Evolutionary conservation across 2,329 filamentous ascomycete species (phyloP).

Genomic region (Penicillium hesseltinei): DNA sequence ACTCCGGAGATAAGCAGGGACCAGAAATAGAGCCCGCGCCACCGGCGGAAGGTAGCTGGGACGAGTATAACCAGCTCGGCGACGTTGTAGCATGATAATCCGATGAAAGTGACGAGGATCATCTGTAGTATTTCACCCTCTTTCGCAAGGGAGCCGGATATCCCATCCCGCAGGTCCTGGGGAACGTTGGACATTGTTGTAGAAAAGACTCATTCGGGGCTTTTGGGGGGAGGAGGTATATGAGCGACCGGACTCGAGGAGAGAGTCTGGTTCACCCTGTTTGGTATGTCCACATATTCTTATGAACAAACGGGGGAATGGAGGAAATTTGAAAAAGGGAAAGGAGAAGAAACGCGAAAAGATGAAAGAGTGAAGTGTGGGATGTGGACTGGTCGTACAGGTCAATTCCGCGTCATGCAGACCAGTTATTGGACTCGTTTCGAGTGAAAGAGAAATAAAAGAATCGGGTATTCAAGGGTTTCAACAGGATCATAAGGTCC

Average conservation of each 20-base stretch:
- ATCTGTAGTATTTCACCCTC: constrained; percentile 23
- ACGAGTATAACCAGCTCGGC: constrained; percentile 42
- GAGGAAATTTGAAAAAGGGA: not conserved
- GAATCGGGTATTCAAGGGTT: not conserved
- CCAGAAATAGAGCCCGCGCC: constrained; percentile 46
- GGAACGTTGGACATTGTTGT: constrained; percentile 15
- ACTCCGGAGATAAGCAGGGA: constrained; percentile 37
- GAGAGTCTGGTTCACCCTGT: constrained; percentile 17
- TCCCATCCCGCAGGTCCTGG: constrained; percentile 30
- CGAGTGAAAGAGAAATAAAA: not conserved
- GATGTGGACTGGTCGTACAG: constrained; percentile 3
- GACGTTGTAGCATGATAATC: constrained; percentile 51
- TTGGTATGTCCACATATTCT: constrained; percentile 21
- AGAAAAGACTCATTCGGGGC: not conserved
- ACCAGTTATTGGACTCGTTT: not conserved
- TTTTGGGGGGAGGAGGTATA: not conserved
- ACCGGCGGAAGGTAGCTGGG: constrained; percentile 41
- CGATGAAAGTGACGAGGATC: constrained; percentile 33
- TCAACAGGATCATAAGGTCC: not conserved
- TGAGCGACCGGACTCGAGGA: constrained; percentile 3
- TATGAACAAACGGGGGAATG: not conserved
- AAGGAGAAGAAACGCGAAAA: not conserved
- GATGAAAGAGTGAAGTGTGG: not conserved
- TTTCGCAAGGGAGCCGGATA: constrained; percentile 30
- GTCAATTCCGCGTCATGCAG: no score